Percentiles rank a stretch among this genome's conserved stretches.
Conservation (phyloP, 768 basidiomycete species). For the Rhodotorula kratochvilovae region DNA sequence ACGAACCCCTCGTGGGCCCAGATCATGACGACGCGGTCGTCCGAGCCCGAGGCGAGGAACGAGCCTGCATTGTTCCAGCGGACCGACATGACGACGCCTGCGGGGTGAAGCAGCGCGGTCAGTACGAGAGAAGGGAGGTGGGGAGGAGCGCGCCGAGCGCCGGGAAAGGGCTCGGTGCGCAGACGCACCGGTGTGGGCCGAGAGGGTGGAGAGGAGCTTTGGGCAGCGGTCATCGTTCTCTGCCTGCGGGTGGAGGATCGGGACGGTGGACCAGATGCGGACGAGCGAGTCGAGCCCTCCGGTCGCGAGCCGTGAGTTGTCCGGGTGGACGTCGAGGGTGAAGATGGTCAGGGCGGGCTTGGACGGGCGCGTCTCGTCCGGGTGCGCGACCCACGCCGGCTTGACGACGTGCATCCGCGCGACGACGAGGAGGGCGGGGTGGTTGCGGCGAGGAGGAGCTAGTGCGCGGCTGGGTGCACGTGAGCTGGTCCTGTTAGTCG, state of each 20-base stretch:
- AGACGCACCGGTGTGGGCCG: conserved; percentile 74
- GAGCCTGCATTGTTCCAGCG: conserved; percentile 90
- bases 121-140: background rate
- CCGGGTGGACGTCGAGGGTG: conserved; percentile 89
- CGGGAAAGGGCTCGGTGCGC: background rate
- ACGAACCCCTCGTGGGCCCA: conserved; percentile 96
- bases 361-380: conserved; percentile 14
- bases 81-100: conserved; percentile 74
- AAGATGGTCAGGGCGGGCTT: conserved; percentile 65
- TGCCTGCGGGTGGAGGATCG: conserved; percentile 69
- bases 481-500: too few relatives aligned
- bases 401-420: conserved; percentile 21
- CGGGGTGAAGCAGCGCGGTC: background rate
- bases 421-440: background rate
- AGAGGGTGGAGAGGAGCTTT: conserved; percentile 81
- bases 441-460: background rate
- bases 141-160: background rate
- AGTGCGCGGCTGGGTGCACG: too few relatives aligned
- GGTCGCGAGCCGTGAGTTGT: conserved; percentile 93
- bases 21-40: conserved; percentile 91
- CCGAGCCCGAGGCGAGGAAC: conserved; percentile 92
- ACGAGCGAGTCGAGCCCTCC: conserved; percentile 96
- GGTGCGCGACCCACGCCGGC: conserved; percentile 29
- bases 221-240: conserved; percentile 64
- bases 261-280: conserved; percentile 94